These are phyloP conservation scores for Sclerotinia sclerotiorum DNA, from an alignment of 2,329 filamentous ascomycete species.

Conservation along the genomic window DNA sequence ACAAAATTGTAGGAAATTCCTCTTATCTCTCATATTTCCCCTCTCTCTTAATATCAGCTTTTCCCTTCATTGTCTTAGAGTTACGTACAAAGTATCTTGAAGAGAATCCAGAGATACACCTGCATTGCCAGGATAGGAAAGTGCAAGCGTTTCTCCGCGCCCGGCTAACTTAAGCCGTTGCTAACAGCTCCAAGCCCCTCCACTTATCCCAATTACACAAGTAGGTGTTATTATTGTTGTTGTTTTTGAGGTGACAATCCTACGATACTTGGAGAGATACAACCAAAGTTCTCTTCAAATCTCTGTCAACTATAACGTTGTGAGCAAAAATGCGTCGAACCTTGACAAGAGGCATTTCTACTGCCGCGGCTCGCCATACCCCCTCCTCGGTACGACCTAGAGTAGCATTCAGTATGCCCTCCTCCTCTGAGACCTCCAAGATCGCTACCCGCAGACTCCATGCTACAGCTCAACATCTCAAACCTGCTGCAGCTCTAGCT, in stretches of 20 bases:
- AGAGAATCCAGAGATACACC: background rate
- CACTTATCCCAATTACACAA: conserved; percentile 1
- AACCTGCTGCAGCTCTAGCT: conserved; percentile 53
- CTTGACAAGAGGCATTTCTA: conserved; percentile 36
- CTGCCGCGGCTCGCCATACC: conserved; percentile 28
- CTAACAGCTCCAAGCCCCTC: conserved; percentile 1
- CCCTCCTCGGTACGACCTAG: conserved; percentile 30
- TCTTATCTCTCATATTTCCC: background rate
- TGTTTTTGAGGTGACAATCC: conserved; percentile 1
- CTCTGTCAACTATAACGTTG: background rate
- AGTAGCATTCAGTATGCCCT: conserved; percentile 35
- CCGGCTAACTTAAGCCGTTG: conserved; percentile 7
- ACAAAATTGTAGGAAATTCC: background rate
- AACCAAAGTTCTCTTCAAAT: background rate
- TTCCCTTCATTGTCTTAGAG: background rate
- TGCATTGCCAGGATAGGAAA: background rate
- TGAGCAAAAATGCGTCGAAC: conserved; percentile 38
- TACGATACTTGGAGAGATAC: background rate
- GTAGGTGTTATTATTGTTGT: background rate
- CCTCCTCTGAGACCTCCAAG: conserved; percentile 33
- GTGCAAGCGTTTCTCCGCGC: conserved; percentile 6
- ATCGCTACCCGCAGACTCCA: conserved; percentile 54
- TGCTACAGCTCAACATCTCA: conserved; percentile 56
- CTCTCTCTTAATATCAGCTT: background rate
- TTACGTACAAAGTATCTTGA: conserved; percentile 10